Evolutionary conservation across 192 early-diverging fungal genomes (phyloP).

Genomic region (Linderina pennispora): DNA sequence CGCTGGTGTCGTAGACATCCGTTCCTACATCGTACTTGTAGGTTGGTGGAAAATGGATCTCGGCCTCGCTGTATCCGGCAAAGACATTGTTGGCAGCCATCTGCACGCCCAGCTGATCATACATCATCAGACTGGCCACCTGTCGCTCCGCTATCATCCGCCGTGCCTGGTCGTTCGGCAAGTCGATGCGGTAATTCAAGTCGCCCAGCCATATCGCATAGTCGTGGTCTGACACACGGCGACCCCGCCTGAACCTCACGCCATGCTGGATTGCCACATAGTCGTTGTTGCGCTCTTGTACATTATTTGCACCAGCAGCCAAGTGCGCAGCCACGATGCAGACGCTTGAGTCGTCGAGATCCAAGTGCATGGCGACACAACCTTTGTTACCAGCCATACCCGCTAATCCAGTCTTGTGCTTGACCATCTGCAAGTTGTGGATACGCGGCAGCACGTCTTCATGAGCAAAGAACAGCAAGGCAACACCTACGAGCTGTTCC

Average conservation of each 20-base stretch:
- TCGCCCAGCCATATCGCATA: constrained; percentile 85
- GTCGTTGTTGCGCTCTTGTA: constrained; percentile 79
- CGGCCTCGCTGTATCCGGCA: constrained; percentile 70
- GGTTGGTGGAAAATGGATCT: constrained; percentile 84
- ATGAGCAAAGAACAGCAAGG: constrained; percentile 82
- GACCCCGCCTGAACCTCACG: constrained; percentile 65
- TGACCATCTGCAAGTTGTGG: constrained; percentile 74
- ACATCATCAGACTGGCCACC: constrained; percentile 46
- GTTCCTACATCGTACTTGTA: constrained; percentile 93
- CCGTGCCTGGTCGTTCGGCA: constrained; percentile 64
- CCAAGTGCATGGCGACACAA: constrained; percentile 84
- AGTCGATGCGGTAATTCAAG: constrained; percentile 84
- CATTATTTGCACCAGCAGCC: constrained; percentile 71
- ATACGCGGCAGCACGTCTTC: constrained; percentile 60
- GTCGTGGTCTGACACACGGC: constrained; percentile 69
- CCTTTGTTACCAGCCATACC: constrained; percentile 99
- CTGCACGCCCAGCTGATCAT: constrained; percentile 58
- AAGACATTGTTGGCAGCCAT: constrained; percentile 62
- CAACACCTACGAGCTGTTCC: constrained; percentile 85
- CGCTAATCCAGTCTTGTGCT: constrained; percentile 88
- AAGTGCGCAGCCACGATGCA: constrained; percentile 94
- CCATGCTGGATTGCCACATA: constrained; percentile 73
- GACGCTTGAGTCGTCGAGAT: constrained; percentile 78
- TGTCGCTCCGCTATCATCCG: constrained; percentile 33
- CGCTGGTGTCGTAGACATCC: constrained; percentile 82